Percentiles rank a stretch among this genome's conserved stretches.
Evolutionary conservation across 169 alveolate genomes (phyloP).

Genomic region (Eimeria zaria): DNA sequence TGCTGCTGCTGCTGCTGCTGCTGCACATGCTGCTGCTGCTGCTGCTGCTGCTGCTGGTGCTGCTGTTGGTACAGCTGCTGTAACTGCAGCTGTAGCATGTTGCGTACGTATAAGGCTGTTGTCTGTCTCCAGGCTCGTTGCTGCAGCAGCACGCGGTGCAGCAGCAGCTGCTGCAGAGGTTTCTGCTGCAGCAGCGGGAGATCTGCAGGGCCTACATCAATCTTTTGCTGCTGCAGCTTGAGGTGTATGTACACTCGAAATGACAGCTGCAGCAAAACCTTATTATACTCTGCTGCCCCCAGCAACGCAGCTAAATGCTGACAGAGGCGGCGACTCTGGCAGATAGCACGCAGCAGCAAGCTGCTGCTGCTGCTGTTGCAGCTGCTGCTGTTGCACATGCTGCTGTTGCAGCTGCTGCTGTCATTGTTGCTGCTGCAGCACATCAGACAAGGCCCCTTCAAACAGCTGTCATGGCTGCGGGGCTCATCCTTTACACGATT

Average conservation of each 20-base stretch:
- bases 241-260: constrained; percentile 12
- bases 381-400: constrained; percentile 27
- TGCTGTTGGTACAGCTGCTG: constrained; percentile 21
- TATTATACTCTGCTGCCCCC: background rate
- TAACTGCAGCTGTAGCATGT: constrained; percentile 34
- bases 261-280: background rate
- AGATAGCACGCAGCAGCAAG: constrained; percentile 5
- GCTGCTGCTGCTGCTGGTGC: constrained; percentile 15
- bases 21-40: constrained; percentile 35
- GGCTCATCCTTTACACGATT: background rate
- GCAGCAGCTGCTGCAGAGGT: constrained; percentile 34
- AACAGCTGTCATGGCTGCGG: background rate
- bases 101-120: background rate
- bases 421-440: constrained; percentile 13
- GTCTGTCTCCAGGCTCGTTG: background rate
- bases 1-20: constrained; percentile 74
- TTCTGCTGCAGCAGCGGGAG: constrained; percentile 7
- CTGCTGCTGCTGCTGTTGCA: constrained; percentile 9
- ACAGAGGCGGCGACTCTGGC: constrained; percentile 3
- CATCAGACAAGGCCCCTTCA: background rate
- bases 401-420: constrained; percentile 38
- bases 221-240: constrained; percentile 35
- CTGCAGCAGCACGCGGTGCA: constrained; percentile 18
- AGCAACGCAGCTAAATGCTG: background rate
- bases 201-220: background rate